Conservation (phyloP, 2,329 filamentous ascomycete species). For the Neofusicoccum kwambonambiense region DNA sequence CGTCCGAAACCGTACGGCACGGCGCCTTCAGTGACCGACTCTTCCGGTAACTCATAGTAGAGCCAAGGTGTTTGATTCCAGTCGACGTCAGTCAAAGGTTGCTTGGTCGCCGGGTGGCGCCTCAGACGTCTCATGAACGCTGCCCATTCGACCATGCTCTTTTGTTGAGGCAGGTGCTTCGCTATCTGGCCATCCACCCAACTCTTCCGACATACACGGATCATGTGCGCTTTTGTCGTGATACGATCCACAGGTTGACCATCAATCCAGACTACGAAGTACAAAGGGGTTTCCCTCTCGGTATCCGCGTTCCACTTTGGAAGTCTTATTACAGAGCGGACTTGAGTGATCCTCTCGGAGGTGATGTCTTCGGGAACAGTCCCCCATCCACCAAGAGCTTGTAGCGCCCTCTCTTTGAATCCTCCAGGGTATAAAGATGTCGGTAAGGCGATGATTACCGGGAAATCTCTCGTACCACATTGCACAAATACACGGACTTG, state of each 20-base stretch:
- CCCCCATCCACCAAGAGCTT: background rate
- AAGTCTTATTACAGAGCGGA: background rate
- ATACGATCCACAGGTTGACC: background rate
- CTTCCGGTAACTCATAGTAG: background rate
- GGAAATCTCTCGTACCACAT: background rate
- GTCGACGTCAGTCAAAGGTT: background rate
- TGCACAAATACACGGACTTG: conserved; percentile 1
- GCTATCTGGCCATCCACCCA: conserved; percentile 1
- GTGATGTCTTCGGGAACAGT: background rate
- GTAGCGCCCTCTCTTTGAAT: background rate
- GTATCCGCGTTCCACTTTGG: background rate
- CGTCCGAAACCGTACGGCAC: background rate
- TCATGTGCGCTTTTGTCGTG: conserved; percentile 2
- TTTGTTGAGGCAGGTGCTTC: background rate
- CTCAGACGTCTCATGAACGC: background rate
- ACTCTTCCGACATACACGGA: background rate
- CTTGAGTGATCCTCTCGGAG: background rate
- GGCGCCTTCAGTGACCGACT: background rate
- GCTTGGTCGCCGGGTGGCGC: background rate
- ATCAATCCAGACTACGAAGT: conserved; percentile 1
- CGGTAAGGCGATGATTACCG: background rate
- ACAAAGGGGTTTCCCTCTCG: background rate
- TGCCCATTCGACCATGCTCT: background rate
- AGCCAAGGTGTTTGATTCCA: background rate
- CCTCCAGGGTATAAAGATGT: conserved; percentile 6